Conservation (phyloP, 2,329 filamentous ascomycete species). For the Blastomyces percursus region DNA sequence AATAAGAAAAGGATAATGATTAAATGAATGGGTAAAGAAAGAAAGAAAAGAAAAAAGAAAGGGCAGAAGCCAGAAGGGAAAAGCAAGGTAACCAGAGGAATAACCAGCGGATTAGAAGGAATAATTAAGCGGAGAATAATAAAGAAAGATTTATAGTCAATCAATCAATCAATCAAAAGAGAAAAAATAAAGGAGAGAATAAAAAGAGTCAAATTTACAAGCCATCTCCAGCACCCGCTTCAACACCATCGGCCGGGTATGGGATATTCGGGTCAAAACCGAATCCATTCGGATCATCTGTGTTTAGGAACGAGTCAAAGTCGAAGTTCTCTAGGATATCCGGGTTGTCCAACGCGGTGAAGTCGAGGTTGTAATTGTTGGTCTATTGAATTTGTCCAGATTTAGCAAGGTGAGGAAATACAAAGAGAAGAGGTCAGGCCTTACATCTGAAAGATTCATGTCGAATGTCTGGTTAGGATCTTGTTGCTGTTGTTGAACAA, state of each 20-base stretch:
- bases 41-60: background rate
- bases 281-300: constrained; percentile 37
- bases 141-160: background rate
- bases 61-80: no score
- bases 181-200: background rate
- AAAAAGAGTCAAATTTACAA: constrained; percentile 22
- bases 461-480: constrained; percentile 17
- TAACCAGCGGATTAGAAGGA: background rate
- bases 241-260: constrained; percentile 32
- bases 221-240: constrained; percentile 31
- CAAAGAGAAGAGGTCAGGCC: constrained; percentile 10
- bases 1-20: background rate
- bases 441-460: constrained; percentile 24
- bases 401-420: background rate
- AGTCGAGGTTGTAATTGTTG: constrained; percentile 31
- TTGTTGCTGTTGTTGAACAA: constrained; percentile 23
- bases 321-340: constrained; percentile 48
- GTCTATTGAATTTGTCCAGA: background rate
- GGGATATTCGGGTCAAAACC: constrained; percentile 33
- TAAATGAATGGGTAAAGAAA: background rate
- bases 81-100: background rate
- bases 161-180: background rate
- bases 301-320: constrained; percentile 56
- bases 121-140: background rate
- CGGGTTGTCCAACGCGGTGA: constrained; percentile 35